Evolutionary conservation across 176 grass and related monocot genomes (phyloP).

Genomic region (Oropetium thomaeum): DNA sequence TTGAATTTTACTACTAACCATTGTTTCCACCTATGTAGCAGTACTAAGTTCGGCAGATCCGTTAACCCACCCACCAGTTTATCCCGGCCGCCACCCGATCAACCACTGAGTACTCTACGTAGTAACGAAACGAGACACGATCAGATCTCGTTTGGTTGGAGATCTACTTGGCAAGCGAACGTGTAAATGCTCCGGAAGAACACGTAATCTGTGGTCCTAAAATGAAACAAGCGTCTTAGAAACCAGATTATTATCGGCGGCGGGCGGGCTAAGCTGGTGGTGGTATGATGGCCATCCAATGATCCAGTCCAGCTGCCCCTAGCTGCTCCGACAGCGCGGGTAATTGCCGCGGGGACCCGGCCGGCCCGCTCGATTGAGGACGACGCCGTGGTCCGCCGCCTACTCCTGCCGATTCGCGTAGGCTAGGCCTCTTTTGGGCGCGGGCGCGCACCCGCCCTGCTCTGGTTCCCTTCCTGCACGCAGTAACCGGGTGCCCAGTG

Average conservation of each 20-base stretch:
- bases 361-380: neutral
- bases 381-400: conserved; percentile 20
- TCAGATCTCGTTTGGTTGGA: no score
- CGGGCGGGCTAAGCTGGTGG: neutral
- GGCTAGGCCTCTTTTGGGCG: neutral
- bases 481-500: neutral
- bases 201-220: no score
- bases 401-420: neutral
- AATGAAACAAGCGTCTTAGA: no score
- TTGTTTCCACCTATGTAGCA: neutral
- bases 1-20: neutral
- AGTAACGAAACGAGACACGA: no score
- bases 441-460: neutral
- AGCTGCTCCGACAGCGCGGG: neutral
- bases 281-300: conserved; percentile 5
- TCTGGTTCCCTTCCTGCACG: no score
- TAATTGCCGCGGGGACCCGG: conserved; percentile 5
- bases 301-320: conserved; percentile 1
- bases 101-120: no score
- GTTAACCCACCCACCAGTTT: no score
- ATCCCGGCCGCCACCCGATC: no score
- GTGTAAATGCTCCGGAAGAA: neutral
- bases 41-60: no score
- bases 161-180: no score
- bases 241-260: no score